phyloP scores from a whole-genome alignment of 176 grass and related monocot genomes.

The Carex littledalei region DNA sequence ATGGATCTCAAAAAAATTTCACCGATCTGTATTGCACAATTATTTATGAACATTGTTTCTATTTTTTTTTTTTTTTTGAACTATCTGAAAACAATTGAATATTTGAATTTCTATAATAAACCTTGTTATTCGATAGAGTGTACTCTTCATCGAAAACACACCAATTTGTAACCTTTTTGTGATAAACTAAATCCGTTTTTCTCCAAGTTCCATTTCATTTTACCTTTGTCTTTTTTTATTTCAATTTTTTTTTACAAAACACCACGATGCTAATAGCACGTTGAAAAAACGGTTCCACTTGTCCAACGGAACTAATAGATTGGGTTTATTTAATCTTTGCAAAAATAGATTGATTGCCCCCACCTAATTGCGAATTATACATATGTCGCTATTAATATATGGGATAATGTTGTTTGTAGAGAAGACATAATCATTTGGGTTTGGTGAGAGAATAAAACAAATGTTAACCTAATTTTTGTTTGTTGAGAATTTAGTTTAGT shows the following conservation, averaged over 20 bases:
- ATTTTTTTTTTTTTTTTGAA: no score
- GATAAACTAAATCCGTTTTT: no score
- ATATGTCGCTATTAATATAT: not conserved
- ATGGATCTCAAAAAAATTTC: no score
- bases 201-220: no score
- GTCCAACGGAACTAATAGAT: not conserved
- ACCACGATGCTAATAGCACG: not conserved
- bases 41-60: no score
- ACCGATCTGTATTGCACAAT: no score
- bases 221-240: not conserved
- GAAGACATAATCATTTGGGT: slow-evolving; percentile 16
- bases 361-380: not conserved
- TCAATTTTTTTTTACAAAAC: not conserved
- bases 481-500: not conserved
- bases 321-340: not conserved
- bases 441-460: not conserved
- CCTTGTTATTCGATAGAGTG: no score
- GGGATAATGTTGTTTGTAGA: slow-evolving; percentile 3
- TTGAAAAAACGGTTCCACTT: not conserved
- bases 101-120: no score
- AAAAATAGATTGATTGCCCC: not conserved
- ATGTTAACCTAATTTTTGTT: not conserved
- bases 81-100: no score
- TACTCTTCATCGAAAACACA: no score
- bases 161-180: no score